Evolutionary conservation across 1,139 yeast species (phyloP).

Genomic region (Blastobotrys aristatus): DNA sequence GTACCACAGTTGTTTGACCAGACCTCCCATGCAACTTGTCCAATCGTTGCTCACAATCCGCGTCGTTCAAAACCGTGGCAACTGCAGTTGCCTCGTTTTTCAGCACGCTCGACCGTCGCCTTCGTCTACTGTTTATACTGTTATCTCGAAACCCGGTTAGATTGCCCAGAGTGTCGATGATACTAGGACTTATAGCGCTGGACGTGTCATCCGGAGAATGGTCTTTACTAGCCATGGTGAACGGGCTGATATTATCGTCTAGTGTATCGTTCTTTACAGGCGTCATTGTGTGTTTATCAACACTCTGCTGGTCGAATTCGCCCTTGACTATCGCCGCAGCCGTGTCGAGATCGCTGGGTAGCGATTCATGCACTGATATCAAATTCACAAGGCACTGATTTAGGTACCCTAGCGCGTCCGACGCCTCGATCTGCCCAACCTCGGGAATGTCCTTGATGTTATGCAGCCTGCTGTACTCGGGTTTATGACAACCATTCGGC

Average conservation of each 20-base stretch:
- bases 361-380: slow-evolving; percentile 19
- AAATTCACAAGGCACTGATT: slow-evolving; percentile 22
- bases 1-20: too few relatives aligned
- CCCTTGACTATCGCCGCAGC: slow-evolving; percentile 13
- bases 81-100: slow-evolving; percentile 20
- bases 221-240: slow-evolving; percentile 4
- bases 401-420: slow-evolving; percentile 25
- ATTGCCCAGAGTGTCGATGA: background rate
- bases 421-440: slow-evolving; percentile 19
- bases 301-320: background rate
- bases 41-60: background rate
- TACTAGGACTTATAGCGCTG: slow-evolving; percentile 5
- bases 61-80: slow-evolving; percentile 10
- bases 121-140: slow-evolving; percentile 2
- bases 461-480: slow-evolving; percentile 1
- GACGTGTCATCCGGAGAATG: slow-evolving; percentile 4
- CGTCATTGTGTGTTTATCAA: background rate
- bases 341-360: slow-evolving; percentile 14
- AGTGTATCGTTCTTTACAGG: background rate
- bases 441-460: slow-evolving; percentile 16
- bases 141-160: background rate
- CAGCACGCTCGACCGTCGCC: slow-evolving; percentile 17
- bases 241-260: slow-evolving; percentile 2
- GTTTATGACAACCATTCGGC: background rate
- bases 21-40: slow-evolving; percentile 9